Conservation (phyloP, 495 filamentous ascomycete species). For the Peziza echinospora region DNA sequence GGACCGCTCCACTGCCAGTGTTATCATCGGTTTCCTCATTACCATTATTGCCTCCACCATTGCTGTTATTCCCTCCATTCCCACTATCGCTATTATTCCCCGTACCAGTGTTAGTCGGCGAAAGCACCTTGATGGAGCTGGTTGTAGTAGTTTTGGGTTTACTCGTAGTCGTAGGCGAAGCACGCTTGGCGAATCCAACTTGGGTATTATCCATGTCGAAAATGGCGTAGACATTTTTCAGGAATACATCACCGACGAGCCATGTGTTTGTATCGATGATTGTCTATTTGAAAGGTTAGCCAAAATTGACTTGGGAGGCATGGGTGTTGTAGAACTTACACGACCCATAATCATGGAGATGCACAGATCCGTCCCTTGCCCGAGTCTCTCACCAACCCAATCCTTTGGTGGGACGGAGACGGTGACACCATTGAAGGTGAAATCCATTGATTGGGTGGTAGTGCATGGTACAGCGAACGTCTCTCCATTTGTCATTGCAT, state of each 20-base stretch:
- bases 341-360: conserved; percentile 14
- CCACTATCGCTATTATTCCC: too few relatives aligned
- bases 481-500: conserved; percentile 28
- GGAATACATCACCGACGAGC: conserved; percentile 62
- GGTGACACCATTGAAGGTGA: conserved; percentile 34
- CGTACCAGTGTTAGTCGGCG: too few relatives aligned
- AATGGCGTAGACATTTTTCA: conserved; percentile 79
- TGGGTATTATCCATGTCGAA: conserved; percentile 46
- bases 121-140: too few relatives aligned
- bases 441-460: conserved; percentile 30
- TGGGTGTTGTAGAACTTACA: too few relatives aligned
- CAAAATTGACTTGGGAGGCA: too few relatives aligned
- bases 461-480: conserved; percentile 50
- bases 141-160: conserved; percentile 2
- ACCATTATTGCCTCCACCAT: too few relatives aligned
- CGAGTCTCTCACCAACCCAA: conserved; percentile 34
- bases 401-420: conserved; percentile 46
- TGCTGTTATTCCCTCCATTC: too few relatives aligned
- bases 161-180: conserved; percentile 10
- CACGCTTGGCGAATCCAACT: conserved; percentile 22
- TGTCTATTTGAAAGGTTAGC: not conserved
- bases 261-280: conserved; percentile 27
- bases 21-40: too few relatives aligned
- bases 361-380: conserved; percentile 27
- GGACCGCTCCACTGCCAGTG: too few relatives aligned